These are phyloP conservation scores for Euptelea pleiosperma DNA, from an alignment of 164 flowering plant genomes.

Conservation along the genomic window DNA sequence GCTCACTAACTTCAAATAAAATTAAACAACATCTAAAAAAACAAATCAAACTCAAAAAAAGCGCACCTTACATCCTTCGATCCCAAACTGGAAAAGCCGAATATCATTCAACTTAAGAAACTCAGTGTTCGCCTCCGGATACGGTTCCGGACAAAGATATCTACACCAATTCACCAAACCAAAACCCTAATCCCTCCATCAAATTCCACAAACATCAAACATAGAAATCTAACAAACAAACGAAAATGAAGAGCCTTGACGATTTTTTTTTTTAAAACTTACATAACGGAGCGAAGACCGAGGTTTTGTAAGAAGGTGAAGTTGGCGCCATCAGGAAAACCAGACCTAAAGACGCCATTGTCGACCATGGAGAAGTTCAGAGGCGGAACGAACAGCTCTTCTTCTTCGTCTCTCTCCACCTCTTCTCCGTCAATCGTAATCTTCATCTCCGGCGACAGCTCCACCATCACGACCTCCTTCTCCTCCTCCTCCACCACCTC, in stretches of 20 bases:
- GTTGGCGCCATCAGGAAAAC: slow-evolving; percentile 80
- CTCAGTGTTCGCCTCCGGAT: slow-evolving; percentile 71
- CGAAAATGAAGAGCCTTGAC: not conserved
- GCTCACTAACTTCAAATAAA: too few species aligned
- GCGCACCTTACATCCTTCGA: slow-evolving; percentile 90
- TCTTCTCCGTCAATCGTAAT: not conserved
- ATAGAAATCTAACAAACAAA: not conserved
- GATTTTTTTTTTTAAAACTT: slow-evolving; percentile 12
- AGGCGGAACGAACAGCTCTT: slow-evolving; percentile 55
- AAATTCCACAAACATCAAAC: not conserved
- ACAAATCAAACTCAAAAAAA: too few species aligned
- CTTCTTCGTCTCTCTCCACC: not conserved
- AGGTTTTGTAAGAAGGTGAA: slow-evolving; percentile 74
- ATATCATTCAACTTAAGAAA: slow-evolving; percentile 71
- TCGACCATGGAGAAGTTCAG: slow-evolving; percentile 91
- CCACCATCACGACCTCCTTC: not conserved
- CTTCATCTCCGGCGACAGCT: not conserved
- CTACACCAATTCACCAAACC: slow-evolving; percentile 35
- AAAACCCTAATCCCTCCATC: too few species aligned
- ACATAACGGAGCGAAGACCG: slow-evolving; percentile 83
- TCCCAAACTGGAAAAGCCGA: slow-evolving; percentile 71
- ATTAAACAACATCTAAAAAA: too few species aligned
- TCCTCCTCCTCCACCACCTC: slow-evolving; percentile 7
- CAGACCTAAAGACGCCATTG: slow-evolving; percentile 80
- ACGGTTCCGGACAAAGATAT: slow-evolving; percentile 84